Evolutionary conservation across 345 rosid genomes (phyloP).

Genomic region (Citrus reticulata): DNA sequence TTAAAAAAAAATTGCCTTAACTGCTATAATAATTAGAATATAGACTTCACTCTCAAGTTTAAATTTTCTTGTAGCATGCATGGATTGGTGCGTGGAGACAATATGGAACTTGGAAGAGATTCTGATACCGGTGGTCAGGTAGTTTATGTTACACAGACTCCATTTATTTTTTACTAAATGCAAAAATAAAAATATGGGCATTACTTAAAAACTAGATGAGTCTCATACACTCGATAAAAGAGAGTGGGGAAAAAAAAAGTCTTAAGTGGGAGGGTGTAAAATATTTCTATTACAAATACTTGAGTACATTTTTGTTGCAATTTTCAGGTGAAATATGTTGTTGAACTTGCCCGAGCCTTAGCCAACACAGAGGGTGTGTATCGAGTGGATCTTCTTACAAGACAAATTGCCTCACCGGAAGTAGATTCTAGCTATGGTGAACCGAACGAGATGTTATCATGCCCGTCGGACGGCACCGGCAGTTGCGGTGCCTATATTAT

Average conservation of each 20-base stretch:
- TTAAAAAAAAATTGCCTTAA: no score
- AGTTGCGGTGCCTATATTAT: slow-evolving; percentile 69
- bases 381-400: slow-evolving; percentile 63
- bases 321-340: slow-evolving; percentile 64
- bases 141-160: no score
- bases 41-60: not conserved
- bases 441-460: slow-evolving; percentile 78
- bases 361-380: slow-evolving; percentile 52
- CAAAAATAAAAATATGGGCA: no score
- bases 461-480: slow-evolving; percentile 56
- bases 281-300: no score
- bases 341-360: slow-evolving; percentile 68
- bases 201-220: no score
- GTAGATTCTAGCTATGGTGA: slow-evolving; percentile 69
- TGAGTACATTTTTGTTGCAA: no score
- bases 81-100: slow-evolving; percentile 72
- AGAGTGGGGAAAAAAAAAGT: fast-evolving
- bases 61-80: slow-evolving; percentile 40
- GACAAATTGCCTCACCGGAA: slow-evolving; percentile 64
- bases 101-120: slow-evolving; percentile 82
- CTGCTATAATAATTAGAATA: not conserved
- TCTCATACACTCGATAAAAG: no score
- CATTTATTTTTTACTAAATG: no score
- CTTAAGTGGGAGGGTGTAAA: no score
- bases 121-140: slow-evolving; percentile 83